Evolutionary conservation across 495 filamentous ascomycete species (phyloP).

Genomic region (Tuber microsphaerosporum): DNA sequence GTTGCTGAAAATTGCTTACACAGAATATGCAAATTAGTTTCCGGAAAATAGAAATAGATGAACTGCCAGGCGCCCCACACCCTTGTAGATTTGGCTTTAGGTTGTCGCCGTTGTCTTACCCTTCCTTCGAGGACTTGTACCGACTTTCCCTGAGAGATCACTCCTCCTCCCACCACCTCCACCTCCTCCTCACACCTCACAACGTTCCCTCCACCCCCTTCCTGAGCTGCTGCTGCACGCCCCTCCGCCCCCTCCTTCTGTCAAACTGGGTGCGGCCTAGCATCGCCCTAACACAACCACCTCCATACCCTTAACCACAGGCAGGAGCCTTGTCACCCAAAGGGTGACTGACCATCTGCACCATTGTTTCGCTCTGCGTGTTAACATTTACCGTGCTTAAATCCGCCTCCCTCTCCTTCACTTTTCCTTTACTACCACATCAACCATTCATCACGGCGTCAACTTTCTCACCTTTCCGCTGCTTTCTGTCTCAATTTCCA

Average conservation of each 20-base stretch:
- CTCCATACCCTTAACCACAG: conserved; percentile 23
- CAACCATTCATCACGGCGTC: conserved; percentile 16
- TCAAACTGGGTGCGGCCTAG: conserved; percentile 14
- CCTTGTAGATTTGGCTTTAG: not conserved
- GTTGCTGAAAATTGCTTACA: not conserved
- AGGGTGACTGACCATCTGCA: conserved; percentile 26
- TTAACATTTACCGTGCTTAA: conserved; percentile 27
- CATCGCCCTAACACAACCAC: conserved; percentile 7
- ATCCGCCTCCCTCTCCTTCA: conserved; percentile 18
- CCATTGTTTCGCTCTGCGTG: conserved; percentile 25
- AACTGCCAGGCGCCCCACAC: not conserved
- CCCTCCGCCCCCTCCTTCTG: conserved; percentile 18
- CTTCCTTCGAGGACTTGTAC: not conserved
- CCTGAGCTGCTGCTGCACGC: not conserved
- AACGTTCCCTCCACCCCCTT: conserved; percentile 18
- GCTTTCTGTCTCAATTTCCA: not conserved
- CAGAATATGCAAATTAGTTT: not conserved
- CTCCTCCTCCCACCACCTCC: not conserved
- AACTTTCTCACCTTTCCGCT: conserved; percentile 14
- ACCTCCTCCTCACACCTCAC: not conserved
- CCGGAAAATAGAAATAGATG: not conserved
- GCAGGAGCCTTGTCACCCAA: conserved; percentile 36
- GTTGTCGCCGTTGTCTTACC: conserved; percentile 3
- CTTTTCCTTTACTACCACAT: conserved; percentile 4
- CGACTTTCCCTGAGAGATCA: not conserved